Percentiles rank a stretch among this genome's conserved stretches.
Evolutionary conservation across 202 grass and related monocot genomes (phyloP).

Genomic region (Musa balbisiana): DNA sequence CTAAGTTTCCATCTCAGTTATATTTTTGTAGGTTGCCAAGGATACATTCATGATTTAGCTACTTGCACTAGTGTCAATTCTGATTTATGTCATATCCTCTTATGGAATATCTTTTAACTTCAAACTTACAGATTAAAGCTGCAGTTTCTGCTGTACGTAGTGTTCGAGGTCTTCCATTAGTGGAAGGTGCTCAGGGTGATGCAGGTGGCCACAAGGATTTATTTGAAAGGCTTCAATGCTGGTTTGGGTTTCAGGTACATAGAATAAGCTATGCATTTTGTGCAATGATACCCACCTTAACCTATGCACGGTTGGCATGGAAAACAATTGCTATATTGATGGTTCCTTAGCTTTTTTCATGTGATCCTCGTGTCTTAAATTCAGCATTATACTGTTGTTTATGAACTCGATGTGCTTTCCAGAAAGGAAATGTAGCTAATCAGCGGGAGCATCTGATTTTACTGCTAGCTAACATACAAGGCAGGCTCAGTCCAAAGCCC

Average conservation of each 20-base stretch:
- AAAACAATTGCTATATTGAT: too few species aligned
- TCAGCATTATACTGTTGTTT: background rate
- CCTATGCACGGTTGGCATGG: too few species aligned
- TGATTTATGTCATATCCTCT: background rate
- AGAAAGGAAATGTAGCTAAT: constrained; percentile 97
- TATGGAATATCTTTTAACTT: constrained; percentile 12
- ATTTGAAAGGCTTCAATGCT: constrained; percentile 83
- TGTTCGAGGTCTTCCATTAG: constrained; percentile 68
- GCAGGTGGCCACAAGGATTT: constrained; percentile 43
- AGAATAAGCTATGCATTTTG: constrained; percentile 9
- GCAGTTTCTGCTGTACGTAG: constrained; percentile 61
- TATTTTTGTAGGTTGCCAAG: too few species aligned
- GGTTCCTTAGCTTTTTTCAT: background rate
- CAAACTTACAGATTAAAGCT: constrained; percentile 62
- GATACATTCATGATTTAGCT: background rate
- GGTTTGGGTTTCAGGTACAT: constrained; percentile 89
- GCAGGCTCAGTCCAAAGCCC: constrained; percentile 63
- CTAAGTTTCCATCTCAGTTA: too few species aligned
- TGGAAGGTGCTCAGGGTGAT: constrained; percentile 41
- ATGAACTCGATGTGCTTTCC: constrained; percentile 4
- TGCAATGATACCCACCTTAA: background rate
- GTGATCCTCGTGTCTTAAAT: background rate
- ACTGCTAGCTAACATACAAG: constrained; percentile 83
- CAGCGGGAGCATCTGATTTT: constrained; percentile 96
- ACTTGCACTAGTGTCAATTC: background rate